Evolutionary conservation across 306 rosid species (phyloP).

Genomic region (Echinosophora koreensis): DNA sequence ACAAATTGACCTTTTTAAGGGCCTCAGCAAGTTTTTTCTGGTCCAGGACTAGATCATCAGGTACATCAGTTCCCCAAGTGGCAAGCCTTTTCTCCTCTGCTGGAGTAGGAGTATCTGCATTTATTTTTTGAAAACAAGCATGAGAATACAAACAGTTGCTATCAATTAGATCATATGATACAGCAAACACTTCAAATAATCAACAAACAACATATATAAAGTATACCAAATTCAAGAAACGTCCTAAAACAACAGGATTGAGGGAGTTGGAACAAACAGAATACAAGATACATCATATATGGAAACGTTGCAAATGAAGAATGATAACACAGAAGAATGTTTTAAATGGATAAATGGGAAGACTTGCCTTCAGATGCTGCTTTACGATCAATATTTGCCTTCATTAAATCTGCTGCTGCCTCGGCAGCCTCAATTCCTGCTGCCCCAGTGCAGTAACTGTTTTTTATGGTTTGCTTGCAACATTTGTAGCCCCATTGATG

Average conservation of each 20-base stretch:
- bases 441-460: conserved; percentile 70
- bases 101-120: conserved; percentile 54
- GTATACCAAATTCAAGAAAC: not conserved
- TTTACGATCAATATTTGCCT: conserved; percentile 71
- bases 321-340: not conserved
- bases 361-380: conserved; percentile 57
- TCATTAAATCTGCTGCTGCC: conserved; percentile 62
- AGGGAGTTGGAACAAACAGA: not conserved
- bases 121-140: conserved; percentile 6
- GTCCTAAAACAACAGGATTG: not conserved
- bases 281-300: not conserved
- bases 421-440: conserved; percentile 73
- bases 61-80: conserved; percentile 78
- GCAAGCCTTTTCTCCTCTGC: conserved; percentile 68
- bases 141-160: conserved; percentile 8
- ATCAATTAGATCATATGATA: conserved; percentile 4
- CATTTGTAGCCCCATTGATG: conserved; percentile 82
- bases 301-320: not conserved
- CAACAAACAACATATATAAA: not conserved
- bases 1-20: conserved; percentile 57
- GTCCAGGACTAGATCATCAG: conserved; percentile 65
- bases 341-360: conserved; percentile 11
- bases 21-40: conserved; percentile 62
- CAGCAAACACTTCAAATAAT: not conserved
- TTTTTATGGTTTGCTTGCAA: conserved; percentile 63